Evolutionary conservation across 495 filamentous ascomycete species (phyloP).

Genomic region (Trypethelium eluteriae): DNA sequence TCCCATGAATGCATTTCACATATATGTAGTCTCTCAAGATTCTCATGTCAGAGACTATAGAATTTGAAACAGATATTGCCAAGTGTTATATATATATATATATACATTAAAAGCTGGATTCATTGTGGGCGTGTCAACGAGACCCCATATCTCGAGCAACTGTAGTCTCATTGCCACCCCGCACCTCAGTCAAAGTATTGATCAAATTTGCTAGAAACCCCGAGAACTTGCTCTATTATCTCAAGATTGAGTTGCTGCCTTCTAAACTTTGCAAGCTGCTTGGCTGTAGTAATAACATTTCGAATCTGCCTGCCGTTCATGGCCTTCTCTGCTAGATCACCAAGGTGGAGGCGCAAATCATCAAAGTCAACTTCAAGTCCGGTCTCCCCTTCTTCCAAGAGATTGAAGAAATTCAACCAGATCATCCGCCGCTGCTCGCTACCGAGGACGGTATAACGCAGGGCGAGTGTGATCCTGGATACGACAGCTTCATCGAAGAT

Average conservation of each 20-base stretch:
- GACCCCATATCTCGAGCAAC: too few species aligned
- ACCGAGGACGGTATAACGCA: conserved; percentile 39
- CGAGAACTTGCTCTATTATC: not conserved
- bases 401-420: conserved; percentile 9
- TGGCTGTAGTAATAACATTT: not conserved
- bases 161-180: too few species aligned
- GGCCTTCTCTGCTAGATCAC: not conserved
- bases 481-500: conserved; percentile 42
- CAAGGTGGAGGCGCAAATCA: not conserved
- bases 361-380: not conserved
- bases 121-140: too few species aligned
- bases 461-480: conserved; percentile 40
- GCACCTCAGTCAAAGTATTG: conserved; percentile 2
- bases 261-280: conserved; percentile 1
- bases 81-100: too few species aligned
- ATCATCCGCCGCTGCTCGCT: not conserved
- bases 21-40: too few species aligned
- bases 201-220: conserved; percentile 2
- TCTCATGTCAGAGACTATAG: too few species aligned
- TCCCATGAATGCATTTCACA: too few species aligned
- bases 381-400: not conserved
- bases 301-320: conserved; percentile 13
- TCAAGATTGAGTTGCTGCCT: not conserved
- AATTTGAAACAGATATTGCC: too few species aligned
- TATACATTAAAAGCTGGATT: too few species aligned